Evolutionary conservation across 108 stramenopile species (phyloP).

Genomic region (Asterionellopsis glacialis): DNA sequence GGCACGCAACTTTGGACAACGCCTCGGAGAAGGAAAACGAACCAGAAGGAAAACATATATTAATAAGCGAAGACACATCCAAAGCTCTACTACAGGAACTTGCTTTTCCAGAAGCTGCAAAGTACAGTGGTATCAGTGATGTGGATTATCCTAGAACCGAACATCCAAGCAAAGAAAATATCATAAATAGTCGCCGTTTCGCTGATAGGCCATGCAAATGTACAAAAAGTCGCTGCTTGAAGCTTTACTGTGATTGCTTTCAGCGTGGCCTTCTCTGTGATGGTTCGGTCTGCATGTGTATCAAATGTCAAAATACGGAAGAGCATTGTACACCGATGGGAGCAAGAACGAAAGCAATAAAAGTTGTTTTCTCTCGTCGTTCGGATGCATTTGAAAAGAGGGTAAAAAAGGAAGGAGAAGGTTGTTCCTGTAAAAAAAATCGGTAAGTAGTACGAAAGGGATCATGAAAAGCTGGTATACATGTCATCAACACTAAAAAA

Average conservation of each 20-base stretch:
- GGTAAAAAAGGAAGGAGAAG: slow-evolving; percentile 28
- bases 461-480: neutral
- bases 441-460: slow-evolving; percentile 21
- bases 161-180: neutral
- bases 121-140: too few relatives aligned
- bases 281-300: slow-evolving; percentile 41
- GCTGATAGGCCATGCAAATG: slow-evolving; percentile 28
- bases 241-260: slow-evolving; percentile 77
- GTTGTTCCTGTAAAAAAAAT: slow-evolving; percentile 59
- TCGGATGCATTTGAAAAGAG: slow-evolving; percentile 57
- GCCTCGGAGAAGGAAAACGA: too few relatives aligned
- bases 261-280: slow-evolving; percentile 41
- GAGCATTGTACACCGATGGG: slow-evolving; percentile 27
- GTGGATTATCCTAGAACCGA: neutral
- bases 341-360: slow-evolving; percentile 40
- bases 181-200: neutral
- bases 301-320: slow-evolving; percentile 45
- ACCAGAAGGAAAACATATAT: too few relatives aligned
- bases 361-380: slow-evolving; percentile 28
- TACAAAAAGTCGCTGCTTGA: slow-evolving; percentile 23
- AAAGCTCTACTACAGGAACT: too few relatives aligned
- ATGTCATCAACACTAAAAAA: too few relatives aligned
- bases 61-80: too few relatives aligned
- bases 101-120: too few relatives aligned
- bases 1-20: too few relatives aligned